Base-by-base conservation (phyloP, 108 stramenopile species). In the Nitzschia sp. region DNA sequence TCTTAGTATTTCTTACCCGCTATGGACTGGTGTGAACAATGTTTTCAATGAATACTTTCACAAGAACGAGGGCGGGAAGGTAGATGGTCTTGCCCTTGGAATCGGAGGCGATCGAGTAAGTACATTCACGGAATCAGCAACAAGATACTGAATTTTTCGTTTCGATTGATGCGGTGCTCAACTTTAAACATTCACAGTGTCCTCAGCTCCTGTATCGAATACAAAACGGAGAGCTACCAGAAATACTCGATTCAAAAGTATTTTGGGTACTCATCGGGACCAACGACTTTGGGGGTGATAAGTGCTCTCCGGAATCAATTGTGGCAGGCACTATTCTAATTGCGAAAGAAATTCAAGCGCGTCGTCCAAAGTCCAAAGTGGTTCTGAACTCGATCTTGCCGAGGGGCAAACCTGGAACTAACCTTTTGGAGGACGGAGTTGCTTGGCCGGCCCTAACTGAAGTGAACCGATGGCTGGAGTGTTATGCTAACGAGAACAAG, bases 231-330 rank as follows among this genome's bases (percentile, higher is more conserved):
- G 84, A 85, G 61, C 71, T 81, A 46, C 82, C 82, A 5, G 65
- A 66, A 25, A 71, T 59, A 18, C 71, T 88, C 30, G 67, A 78
- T 29, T 77, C 87, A 2, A 78, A 78, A 53, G 81, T 89, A n/a
- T 85, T 72, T 72, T 89, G 87, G 87, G 55, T 89, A n/a, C 61
- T 79, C 45, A 79, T 88, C n/a, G 87, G 87, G 3, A 77, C 83
- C 69, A 88, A 88, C 54, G 84, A 88, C 71, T 59, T 85, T 19
- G 19, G 42, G n/a, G n/a, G n/a, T 2, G 65, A 60, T 29, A 30
- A 64, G 8, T 88, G 87, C 59, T 79, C 82, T 23, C 74, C 70
- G 32, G 87, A 88, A 66, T 70, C 78, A 1, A 60, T 75, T 1
- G 51, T 84, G n/a, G 62, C 84, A 21, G 87, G 84, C 23, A 85